Evolutionary conservation across 164 flowering plant genomes (phyloP), one percentile per base, ranked within the genome.

Genomic region (Nymphaea colorata): DNA sequence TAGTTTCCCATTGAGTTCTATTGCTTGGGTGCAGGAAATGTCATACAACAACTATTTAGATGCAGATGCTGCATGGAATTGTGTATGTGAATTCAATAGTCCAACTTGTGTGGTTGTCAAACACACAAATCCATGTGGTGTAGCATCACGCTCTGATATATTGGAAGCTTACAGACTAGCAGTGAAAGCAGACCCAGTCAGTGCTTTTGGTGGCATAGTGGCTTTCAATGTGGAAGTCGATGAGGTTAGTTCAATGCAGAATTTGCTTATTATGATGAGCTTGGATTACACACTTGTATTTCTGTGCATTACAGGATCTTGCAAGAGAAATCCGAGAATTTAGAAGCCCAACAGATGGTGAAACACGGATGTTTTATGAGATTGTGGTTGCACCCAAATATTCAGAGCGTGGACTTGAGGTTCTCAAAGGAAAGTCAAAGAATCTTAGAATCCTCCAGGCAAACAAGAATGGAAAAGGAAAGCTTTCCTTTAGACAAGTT

Each of bases 71-170:
- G 97, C 99, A 59, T 92, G 98, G 98, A 95, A 89, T 69, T 92
- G 98, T 76, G 96, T 95, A 36, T 86, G 89, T 15, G 98, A 95
- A 73, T 95, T 92, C 73, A 71, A 74, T 65, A 81, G 81, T n/a
- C 97, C 99, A 41, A 92, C 99, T 5, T 95, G 99, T 85, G 98
- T 95, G 11, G 66, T 95, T 68, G 98, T 95, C 15, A 95, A 95
- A 84, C 99, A 95, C 67, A 90, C 99, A 76, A 95, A 95, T 82
- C 99, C 99, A 0, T 95, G 99, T 79, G 98, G 99, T 15, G 99
- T 92, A 51, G 97, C 99, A 67, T 92, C 98, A 43, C 87, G 94
- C 51, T 77, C 76, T 71, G 88, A 95, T 76, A 86, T 90, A 70
- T 86, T 85, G 57, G 98, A 92, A 76, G 99, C 99, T 17, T 92